A percentile compares a stretch with the other conserved stretches of the same genome.
These are phyloP conservation scores for Coemansia sp. DNA, from an alignment of 192 early-diverging fungal species.

Conservation along the genomic window DNA sequence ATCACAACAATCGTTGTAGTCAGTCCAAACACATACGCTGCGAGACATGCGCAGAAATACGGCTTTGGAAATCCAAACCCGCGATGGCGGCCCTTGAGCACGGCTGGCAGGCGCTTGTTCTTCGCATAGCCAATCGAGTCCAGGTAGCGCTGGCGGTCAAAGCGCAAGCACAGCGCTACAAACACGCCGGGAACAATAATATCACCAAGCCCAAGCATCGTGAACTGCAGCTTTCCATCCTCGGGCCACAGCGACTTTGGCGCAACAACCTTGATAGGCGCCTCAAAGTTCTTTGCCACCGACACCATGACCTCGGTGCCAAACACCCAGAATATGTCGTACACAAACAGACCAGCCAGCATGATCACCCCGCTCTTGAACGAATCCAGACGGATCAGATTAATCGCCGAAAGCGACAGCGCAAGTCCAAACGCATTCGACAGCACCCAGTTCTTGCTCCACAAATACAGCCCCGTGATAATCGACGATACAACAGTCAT, in stretches of 20 bases:
- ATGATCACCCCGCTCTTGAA: constrained; percentile 97
- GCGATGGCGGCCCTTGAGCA: constrained; percentile 31
- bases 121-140: constrained; percentile 56
- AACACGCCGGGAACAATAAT: constrained; percentile 97
- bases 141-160: constrained; percentile 80
- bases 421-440: constrained; percentile 87
- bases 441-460: constrained; percentile 91
- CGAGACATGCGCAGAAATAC: constrained; percentile 84
- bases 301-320: constrained; percentile 98
- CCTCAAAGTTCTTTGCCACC: constrained; percentile 95
- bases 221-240: constrained; percentile 61
- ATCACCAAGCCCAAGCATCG: constrained; percentile 96
- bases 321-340: constrained; percentile 99
- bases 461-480: constrained; percentile 73
- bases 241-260: constrained; percentile 63
- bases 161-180: constrained; percentile 86
- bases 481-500: constrained; percentile 58
- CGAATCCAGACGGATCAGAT: constrained; percentile 87
- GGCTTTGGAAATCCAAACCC: constrained; percentile 72
- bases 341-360: constrained; percentile 87
- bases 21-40: constrained; percentile 81
- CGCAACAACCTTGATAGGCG: constrained; percentile 93
- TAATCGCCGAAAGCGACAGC: constrained; percentile 83
- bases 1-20: constrained; percentile 89
- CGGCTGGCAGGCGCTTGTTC: constrained; percentile 51